Evolutionary conservation across 2,329 filamentous ascomycete genomes (phyloP).

Genomic region (Trichoderma hamatum): DNA sequence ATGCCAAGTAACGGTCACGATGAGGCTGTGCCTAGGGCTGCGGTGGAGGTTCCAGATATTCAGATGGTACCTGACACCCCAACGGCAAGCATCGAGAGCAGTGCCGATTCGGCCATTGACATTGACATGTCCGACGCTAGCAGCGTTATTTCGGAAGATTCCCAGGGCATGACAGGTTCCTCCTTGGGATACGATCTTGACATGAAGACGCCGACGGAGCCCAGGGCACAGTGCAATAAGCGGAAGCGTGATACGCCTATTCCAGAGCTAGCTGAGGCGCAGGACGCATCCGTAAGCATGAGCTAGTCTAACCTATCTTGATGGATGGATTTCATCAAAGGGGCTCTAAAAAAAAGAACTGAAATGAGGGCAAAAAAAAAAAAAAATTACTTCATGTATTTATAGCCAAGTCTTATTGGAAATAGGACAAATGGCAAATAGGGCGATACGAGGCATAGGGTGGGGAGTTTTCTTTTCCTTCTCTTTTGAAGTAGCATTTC

Average conservation of each 20-base stretch:
- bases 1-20: neutral
- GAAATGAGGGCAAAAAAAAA: no score
- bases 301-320: constrained; percentile 1
- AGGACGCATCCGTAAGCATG: constrained; percentile 11
- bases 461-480: neutral
- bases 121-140: constrained; percentile 55
- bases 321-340: neutral
- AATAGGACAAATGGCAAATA: neutral
- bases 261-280: constrained; percentile 30
- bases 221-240: constrained; percentile 24
- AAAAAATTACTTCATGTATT: neutral
- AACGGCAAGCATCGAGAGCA: constrained; percentile 48
- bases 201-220: constrained; percentile 45
- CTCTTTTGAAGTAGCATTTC: neutral
- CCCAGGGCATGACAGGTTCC: constrained; percentile 33
- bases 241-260: constrained; percentile 34
- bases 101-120: constrained; percentile 40
- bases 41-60: constrained; percentile 7
- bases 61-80: constrained; percentile 38
- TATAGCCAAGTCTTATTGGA: neutral
- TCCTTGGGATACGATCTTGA: constrained; percentile 39
- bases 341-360: neutral
- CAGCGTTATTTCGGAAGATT: constrained; percentile 44
- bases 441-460: neutral
- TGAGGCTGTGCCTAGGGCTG: constrained; percentile 10